These are phyloP conservation scores for Yamadazyma paraphyllophila DNA, from an alignment of 805 yeast genomes.

Conservation along the genomic window DNA sequence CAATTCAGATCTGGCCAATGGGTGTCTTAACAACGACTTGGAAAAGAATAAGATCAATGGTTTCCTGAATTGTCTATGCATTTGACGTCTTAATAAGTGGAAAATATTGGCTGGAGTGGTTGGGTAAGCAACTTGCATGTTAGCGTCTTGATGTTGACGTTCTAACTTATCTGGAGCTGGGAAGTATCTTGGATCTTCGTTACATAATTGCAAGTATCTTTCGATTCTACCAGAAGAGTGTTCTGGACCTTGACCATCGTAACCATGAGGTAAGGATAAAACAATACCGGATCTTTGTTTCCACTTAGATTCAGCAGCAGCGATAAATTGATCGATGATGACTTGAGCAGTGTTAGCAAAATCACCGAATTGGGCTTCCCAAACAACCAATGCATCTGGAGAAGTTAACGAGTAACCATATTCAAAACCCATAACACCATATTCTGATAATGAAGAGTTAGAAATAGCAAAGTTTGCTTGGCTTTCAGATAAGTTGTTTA, in stretches of 20 bases:
- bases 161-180: conserved; percentile 85
- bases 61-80: conserved; percentile 98
- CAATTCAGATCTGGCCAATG: conserved; percentile 86
- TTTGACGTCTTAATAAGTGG: conserved; percentile 97
- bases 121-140: conserved; percentile 97
- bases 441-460: conserved; percentile 95
- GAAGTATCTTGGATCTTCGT: conserved; percentile 93
- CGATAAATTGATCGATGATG: conserved; percentile 91
- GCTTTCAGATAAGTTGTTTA: conserved; percentile 70
- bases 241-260: conserved; percentile 99
- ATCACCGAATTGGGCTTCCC: conserved; percentile 99
- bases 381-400: conserved; percentile 93
- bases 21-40: conserved; percentile 92
- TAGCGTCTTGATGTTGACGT: conserved; percentile 98
- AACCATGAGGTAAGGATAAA: conserved; percentile 96
- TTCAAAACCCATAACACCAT: conserved; percentile 99
- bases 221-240: conserved; percentile 98
- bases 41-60: conserved; percentile 88
- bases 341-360: conserved; percentile 99
- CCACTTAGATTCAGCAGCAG: conserved; percentile 98
- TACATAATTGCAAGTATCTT: conserved; percentile 92
- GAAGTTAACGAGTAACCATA: conserved; percentile 97
- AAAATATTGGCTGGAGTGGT: conserved; percentile 95
- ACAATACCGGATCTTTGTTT: conserved; percentile 97
- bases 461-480: conserved; percentile 87